These are phyloP conservation scores for Blastocystis sp. DNA, from an alignment of 352 stramenopile species.

Conservation along the genomic window DNA sequence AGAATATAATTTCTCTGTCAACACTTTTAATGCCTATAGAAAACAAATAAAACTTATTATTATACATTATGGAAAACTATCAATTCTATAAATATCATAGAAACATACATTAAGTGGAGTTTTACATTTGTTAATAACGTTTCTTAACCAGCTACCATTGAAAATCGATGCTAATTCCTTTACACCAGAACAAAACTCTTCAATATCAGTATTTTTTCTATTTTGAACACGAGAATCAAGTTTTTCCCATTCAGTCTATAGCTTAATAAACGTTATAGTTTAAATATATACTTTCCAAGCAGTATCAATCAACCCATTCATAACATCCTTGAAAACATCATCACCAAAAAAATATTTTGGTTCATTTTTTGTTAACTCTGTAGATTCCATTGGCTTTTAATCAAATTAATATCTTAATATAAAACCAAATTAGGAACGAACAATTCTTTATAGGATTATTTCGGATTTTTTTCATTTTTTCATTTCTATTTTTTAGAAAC, in stretches of 20 bases:
- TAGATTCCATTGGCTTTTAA: no score
- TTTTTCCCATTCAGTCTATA: slow-evolving; percentile 36
- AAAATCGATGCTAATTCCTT: slow-evolving; percentile 31
- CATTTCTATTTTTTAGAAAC: no score
- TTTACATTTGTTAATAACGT: slow-evolving; percentile 37
- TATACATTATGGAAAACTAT: no score
- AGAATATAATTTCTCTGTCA: slow-evolving; percentile 32
- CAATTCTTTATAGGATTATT: no score
- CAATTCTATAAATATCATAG: no score
- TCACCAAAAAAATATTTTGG: slow-evolving; percentile 23
- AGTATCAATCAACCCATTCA: slow-evolving; percentile 34
- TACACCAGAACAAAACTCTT: slow-evolving; percentile 29
- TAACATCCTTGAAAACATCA: slow-evolving; percentile 34
- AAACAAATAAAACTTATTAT: slow-evolving; percentile 11
- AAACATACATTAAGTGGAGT: no score
- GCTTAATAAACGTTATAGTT: neutral
- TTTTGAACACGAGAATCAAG: slow-evolving; percentile 24
- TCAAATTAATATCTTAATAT: no score
- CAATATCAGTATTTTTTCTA: slow-evolving; percentile 27
- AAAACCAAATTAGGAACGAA: no score
- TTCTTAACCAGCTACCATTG: slow-evolving; percentile 32
- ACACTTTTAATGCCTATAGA: slow-evolving; percentile 31
- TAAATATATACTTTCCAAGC: slow-evolving; percentile 7
- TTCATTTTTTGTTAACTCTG: no score
- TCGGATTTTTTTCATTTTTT: no score